Conservation (phyloP, 768 basidiomycete genomes). For the Termitomyces sp. region DNA sequence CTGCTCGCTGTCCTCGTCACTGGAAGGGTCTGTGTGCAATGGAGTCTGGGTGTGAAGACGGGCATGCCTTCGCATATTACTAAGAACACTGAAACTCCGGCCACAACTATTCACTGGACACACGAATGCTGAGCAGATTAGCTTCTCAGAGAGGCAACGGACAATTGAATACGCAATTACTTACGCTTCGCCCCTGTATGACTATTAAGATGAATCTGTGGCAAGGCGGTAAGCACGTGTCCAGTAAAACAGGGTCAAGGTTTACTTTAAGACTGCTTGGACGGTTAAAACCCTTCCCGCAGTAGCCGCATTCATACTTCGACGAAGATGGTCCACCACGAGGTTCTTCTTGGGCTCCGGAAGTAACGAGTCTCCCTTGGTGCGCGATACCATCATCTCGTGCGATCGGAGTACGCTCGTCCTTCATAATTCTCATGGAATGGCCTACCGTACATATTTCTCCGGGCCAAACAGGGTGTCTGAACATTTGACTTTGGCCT, state of each 20-base stretch:
- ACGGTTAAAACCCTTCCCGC: conserved; percentile 77
- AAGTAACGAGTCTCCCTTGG: not conserved
- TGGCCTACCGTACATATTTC: conserved; percentile 9
- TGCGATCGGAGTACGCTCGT: conserved; percentile 14
- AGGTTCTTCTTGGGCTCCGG: conserved; percentile 7
- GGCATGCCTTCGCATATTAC: conserved; percentile 85
- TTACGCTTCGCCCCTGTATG: conserved; percentile 84
- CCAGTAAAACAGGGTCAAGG: conserved; percentile 13
- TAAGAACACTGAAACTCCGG: conserved; percentile 80
- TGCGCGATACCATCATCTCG: not conserved
- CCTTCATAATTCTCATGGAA: conserved; percentile 2
- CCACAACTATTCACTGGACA: conserved; percentile 75
- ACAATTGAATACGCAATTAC: conserved; percentile 20
- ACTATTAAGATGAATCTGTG: conserved; percentile 77
- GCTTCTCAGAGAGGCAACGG: conserved; percentile 9
- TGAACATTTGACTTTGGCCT: not conserved
- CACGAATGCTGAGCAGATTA: conserved; percentile 50
- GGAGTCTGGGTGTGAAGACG: conserved; percentile 51
- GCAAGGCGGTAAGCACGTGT: conserved; percentile 6
- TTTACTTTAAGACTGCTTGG: conserved; percentile 77
- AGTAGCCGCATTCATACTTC: conserved; percentile 76
- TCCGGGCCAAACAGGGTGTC: conserved; percentile 1
- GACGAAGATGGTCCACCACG: conserved; percentile 25
- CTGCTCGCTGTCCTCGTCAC: conserved; percentile 41
- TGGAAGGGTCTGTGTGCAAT: conserved; percentile 31